A percentile compares a stretch with the other conserved stretches of the same genome.
These are phyloP conservation scores for Neospora caninum DNA, from an alignment of 169 alveolate species.

Conservation along the genomic window DNA sequence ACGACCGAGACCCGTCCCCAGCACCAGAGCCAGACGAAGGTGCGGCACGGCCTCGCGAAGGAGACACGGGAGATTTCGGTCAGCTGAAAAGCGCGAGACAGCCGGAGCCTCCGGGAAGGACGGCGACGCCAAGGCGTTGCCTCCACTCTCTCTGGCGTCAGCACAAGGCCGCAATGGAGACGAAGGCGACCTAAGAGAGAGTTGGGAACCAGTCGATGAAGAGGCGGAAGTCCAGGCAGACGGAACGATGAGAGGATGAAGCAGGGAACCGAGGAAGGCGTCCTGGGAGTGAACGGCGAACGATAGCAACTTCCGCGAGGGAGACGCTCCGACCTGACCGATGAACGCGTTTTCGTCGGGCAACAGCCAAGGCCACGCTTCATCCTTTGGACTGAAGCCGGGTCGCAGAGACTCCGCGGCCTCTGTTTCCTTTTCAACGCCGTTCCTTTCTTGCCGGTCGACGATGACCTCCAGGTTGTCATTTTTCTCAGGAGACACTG, in stretches of 20 bases:
- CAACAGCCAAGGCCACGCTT: neutral
- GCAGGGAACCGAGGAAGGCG: neutral
- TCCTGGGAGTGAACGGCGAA: neutral
- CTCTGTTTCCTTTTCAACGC: no score
- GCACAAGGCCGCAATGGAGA: no score
- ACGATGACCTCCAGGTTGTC: no score
- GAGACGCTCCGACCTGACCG: neutral
- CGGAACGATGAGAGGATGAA: neutral
- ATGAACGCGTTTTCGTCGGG: neutral
- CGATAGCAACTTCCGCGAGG: neutral
- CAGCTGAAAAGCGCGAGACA: neutral
- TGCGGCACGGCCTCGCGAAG: neutral
- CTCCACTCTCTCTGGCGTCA: no score
- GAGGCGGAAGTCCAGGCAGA: neutral
- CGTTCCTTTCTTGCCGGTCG: no score
- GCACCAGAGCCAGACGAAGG: neutral
- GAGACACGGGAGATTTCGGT: neutral
- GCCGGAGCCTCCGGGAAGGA: neutral
- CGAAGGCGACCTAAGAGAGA: no score
- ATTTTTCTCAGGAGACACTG: no score
- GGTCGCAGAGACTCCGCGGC: no score
- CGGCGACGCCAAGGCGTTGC: no score
- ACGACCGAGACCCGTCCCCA: neutral
- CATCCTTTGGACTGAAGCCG: neutral
- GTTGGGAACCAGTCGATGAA: neutral